These are phyloP conservation scores for Cladosporium sp. DNA, from an alignment of 2,329 filamentous ascomycete genomes.

Conservation along the genomic window DNA sequence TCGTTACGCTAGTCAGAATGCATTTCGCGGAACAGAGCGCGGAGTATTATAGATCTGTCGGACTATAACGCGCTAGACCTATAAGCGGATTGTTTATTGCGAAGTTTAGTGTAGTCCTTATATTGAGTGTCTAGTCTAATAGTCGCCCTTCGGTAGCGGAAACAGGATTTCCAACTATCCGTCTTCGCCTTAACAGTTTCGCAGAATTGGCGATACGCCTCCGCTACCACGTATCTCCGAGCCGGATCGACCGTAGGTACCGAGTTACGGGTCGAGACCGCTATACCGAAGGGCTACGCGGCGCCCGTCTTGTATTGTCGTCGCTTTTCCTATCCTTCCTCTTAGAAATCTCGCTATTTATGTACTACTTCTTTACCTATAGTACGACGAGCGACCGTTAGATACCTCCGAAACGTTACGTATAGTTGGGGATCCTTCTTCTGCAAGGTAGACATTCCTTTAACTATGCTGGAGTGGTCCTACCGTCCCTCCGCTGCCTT, in stretches of 20 bases:
- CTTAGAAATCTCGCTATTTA: background rate
- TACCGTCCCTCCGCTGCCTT: background rate
- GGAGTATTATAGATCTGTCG: background rate
- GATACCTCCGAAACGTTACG: background rate
- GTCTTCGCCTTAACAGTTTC: background rate
- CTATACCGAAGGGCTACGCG: too few species aligned
- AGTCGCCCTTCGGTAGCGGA: background rate
- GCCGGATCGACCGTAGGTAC: background rate
- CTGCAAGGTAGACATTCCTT: background rate
- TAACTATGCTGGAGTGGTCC: background rate
- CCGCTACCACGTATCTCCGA: background rate
- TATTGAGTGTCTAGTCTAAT: background rate
- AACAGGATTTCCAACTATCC: background rate
- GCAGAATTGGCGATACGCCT: background rate
- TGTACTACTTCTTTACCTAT: background rate
- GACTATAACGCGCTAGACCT: background rate
- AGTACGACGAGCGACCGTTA: background rate
- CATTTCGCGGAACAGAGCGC: background rate
- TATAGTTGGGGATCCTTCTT: background rate
- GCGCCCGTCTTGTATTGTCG: background rate
- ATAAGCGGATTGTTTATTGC: background rate
- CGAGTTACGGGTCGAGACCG: background rate
- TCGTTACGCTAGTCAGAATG: background rate
- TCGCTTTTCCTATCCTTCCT: background rate
- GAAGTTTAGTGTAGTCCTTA: background rate